Evolutionary conservation across 2,329 filamentous ascomycete genomes (phyloP).

Genomic region (Colletotrichum sp.): DNA sequence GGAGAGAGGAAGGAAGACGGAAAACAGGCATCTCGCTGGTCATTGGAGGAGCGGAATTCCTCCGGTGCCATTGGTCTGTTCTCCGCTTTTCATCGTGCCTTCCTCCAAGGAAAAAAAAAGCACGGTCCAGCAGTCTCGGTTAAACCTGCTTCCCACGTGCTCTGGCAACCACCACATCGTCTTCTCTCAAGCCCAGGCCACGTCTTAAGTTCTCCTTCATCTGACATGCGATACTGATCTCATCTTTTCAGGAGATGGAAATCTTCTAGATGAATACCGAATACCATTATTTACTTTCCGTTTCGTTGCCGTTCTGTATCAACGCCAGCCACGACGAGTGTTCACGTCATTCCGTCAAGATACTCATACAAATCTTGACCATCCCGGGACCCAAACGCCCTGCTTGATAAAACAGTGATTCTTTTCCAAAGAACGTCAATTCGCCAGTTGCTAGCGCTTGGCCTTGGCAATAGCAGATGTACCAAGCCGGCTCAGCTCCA

Average conservation of each 20-base stretch:
- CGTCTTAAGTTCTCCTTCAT: neutral
- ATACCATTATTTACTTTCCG: neutral
- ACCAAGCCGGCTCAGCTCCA: constrained; percentile 46
- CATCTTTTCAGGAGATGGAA: neutral
- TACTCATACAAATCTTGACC: neutral
- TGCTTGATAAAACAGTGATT: neutral
- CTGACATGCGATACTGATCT: neutral
- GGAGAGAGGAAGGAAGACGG: neutral
- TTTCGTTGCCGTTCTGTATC: neutral
- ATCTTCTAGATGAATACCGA: neutral
- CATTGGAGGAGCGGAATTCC: constrained; percentile 1
- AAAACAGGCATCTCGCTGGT: neutral
- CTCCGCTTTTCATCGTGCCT: neutral
- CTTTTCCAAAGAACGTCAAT: neutral
- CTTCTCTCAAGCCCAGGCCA: neutral
- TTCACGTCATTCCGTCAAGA: neutral
- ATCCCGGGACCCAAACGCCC: neutral
- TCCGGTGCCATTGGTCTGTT: neutral
- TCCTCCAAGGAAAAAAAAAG: neutral
- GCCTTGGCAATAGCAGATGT: constrained; percentile 40
- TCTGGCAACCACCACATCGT: neutral
- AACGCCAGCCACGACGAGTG: neutral
- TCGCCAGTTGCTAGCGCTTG: neutral
- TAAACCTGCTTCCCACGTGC: neutral
- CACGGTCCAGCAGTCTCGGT: neutral